phyloP scores from a whole-genome alignment of 371 early-diverging fungal genomes.

The Massospora cicadina region DNA sequence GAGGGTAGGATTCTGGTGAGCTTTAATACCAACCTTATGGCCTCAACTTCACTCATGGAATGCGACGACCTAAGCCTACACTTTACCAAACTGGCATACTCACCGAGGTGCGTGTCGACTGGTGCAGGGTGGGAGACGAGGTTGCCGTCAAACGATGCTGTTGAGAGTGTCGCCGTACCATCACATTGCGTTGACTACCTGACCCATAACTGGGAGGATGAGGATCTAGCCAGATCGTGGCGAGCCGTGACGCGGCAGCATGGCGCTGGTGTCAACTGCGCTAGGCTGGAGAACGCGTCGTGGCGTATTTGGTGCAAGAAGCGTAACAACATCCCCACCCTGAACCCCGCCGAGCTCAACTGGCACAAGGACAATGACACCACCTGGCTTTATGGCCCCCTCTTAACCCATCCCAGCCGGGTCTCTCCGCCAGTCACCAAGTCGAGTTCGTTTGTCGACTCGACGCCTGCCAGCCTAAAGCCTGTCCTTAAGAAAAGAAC shows the following conservation, averaged over 20 bases:
- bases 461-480: slow-evolving; percentile 2
- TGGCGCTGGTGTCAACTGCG: slow-evolving; percentile 30
- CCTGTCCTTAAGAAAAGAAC: slow-evolving; percentile 10
- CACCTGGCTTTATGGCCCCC: slow-evolving; percentile 42
- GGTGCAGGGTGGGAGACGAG: neutral
- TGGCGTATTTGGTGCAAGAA: slow-evolving; percentile 50
- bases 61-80: neutral
- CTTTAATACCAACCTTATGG: neutral
- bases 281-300: slow-evolving; percentile 44
- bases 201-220: slow-evolving; percentile 34
- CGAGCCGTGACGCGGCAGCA: slow-evolving; percentile 29
- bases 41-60: neutral
- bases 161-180: slow-evolving; percentile 10
- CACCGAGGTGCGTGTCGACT: neutral
- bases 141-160: slow-evolving; percentile 3
- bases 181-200: slow-evolving; percentile 35
- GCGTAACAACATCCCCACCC: slow-evolving; percentile 30
- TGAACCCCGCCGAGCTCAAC: slow-evolving; percentile 32
- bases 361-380: slow-evolving; percentile 47
- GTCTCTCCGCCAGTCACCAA: slow-evolving; percentile 2
- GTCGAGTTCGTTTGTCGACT: neutral
- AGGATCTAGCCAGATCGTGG: slow-evolving; percentile 35
- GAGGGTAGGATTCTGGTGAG: neutral
- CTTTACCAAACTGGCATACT: neutral
- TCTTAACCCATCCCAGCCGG: slow-evolving; percentile 26